Percentiles rank a stretch among this genome's conserved stretches.
These are phyloP conservation scores for Achaetomium macrosporum DNA, from an alignment of 2,329 filamentous ascomycete species.

Conservation along the genomic window DNA sequence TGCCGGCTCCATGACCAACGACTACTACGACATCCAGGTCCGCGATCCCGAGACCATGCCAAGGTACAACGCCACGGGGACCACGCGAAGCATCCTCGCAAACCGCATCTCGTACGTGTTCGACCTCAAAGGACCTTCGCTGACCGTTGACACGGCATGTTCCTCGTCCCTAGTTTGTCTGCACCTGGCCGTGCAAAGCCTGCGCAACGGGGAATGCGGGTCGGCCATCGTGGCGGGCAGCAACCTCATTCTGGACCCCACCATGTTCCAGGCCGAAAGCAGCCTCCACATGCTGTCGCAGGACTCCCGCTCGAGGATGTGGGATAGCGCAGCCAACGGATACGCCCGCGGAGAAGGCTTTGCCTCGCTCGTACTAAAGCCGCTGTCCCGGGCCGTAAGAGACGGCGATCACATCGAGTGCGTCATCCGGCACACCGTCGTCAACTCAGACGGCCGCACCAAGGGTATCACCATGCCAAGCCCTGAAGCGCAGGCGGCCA, in stretches of 20 bases:
- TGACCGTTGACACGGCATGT: slow-evolving; percentile 17
- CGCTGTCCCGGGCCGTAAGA: slow-evolving; percentile 37
- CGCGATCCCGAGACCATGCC: background rate
- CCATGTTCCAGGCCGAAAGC: slow-evolving; percentile 28
- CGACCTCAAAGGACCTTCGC: slow-evolving; percentile 3
- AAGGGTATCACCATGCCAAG: slow-evolving; percentile 45
- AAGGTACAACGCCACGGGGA: background rate
- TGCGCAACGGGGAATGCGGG: slow-evolving; percentile 25
- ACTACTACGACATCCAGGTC: too few relatives aligned
- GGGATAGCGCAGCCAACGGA: slow-evolving; percentile 43
- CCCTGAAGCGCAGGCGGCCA: slow-evolving; percentile 31
- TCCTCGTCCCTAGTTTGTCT: slow-evolving; percentile 7
- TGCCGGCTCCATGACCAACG: slow-evolving; percentile 12
- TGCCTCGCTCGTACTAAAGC: slow-evolving; percentile 43
- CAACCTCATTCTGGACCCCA: slow-evolving; percentile 1
- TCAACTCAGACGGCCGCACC: slow-evolving; percentile 44
- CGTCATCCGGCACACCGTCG: slow-evolving; percentile 37
- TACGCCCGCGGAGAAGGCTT: slow-evolving; percentile 50
- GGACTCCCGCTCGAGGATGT: slow-evolving; percentile 35
- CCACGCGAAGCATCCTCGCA: background rate
- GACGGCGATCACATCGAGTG: slow-evolving; percentile 38
- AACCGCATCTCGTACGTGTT: background rate
- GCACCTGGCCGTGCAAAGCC: slow-evolving; percentile 1
- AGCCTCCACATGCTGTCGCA: slow-evolving; percentile 34
- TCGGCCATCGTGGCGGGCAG: slow-evolving; percentile 27